phyloP scores from a whole-genome alignment of 352 stramenopile species.

The Phytophthora fragariaefolia region DNA sequence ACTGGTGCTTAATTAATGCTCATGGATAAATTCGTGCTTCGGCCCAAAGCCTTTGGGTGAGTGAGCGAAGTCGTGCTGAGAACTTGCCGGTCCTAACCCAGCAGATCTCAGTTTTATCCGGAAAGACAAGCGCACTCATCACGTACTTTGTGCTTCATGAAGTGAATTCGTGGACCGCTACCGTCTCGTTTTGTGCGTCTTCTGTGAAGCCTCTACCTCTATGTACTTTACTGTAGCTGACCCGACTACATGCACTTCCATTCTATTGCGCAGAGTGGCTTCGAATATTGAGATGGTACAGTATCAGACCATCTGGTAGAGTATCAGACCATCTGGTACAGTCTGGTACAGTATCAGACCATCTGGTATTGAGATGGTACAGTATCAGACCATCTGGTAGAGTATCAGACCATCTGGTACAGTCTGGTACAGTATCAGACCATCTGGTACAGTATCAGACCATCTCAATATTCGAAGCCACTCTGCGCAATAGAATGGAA shows the following conservation, averaged over 20 bases:
- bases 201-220: neutral
- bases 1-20: too few species aligned
- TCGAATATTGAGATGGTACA: neutral
- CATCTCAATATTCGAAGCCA: neutral
- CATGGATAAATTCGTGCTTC: too few species aligned
- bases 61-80: too few species aligned
- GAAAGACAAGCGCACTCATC: conserved; percentile 1
- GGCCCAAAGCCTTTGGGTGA: too few species aligned
- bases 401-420: too few species aligned
- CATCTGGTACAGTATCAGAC: too few species aligned
- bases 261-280: neutral
- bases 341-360: too few species aligned
- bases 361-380: neutral
- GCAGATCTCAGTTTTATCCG: too few species aligned
- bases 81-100: too few species aligned
- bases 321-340: too few species aligned
- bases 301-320: too few species aligned
- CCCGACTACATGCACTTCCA: neutral
- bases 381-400: neutral
- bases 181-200: neutral
- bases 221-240: neutral
- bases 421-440: too few species aligned
- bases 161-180: neutral
- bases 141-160: neutral
- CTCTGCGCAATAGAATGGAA: neutral